A percentile compares a stretch with the other conserved stretches of the same genome.
These are phyloP conservation scores for Monosporascus cannonballus DNA, from an alignment of 2,329 filamentous ascomycete genomes.

Conservation along the genomic window DNA sequence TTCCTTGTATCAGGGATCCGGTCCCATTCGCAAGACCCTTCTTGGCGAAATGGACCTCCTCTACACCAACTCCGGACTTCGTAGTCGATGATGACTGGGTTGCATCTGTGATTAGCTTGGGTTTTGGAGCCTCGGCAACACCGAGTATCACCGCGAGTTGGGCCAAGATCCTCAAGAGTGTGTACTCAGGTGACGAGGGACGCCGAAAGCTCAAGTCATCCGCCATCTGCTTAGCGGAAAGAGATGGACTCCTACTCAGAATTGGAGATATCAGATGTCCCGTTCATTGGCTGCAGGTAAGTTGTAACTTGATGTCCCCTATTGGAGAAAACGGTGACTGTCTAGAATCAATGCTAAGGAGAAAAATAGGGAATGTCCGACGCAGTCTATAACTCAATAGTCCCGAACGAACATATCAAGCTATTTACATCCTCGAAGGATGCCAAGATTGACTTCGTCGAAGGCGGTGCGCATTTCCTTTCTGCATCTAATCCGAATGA, in stretches of 20 bases:
- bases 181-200: conserved; percentile 45
- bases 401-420: conserved; percentile 43
- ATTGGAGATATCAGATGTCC: conserved; percentile 43
- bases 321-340: background rate
- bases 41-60: conserved; percentile 34
- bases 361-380: conserved; percentile 37
- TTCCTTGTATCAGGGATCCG: conserved; percentile 29
- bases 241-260: conserved; percentile 41
- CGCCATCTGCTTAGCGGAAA: conserved; percentile 35
- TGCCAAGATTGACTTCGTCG: conserved; percentile 35
- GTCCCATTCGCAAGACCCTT: conserved; percentile 35
- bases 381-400: conserved; percentile 32
- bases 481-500: conserved; percentile 43
- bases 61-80: conserved; percentile 37
- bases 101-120: conserved; percentile 37
- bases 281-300: conserved; percentile 46
- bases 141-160: conserved; percentile 36
- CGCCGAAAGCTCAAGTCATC: conserved; percentile 42
- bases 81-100: conserved; percentile 40
- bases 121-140: conserved; percentile 36
- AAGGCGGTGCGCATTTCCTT: conserved; percentile 43
- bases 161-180: conserved; percentile 36
- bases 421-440: conserved; percentile 41
- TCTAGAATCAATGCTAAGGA: background rate
- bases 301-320: conserved; percentile 5